Percentiles rank a stretch among this genome's conserved stretches.
These are phyloP conservation scores for Capronia epimyces DNA, from an alignment of 2,329 filamentous ascomycete species.

Conservation along the genomic window DNA sequence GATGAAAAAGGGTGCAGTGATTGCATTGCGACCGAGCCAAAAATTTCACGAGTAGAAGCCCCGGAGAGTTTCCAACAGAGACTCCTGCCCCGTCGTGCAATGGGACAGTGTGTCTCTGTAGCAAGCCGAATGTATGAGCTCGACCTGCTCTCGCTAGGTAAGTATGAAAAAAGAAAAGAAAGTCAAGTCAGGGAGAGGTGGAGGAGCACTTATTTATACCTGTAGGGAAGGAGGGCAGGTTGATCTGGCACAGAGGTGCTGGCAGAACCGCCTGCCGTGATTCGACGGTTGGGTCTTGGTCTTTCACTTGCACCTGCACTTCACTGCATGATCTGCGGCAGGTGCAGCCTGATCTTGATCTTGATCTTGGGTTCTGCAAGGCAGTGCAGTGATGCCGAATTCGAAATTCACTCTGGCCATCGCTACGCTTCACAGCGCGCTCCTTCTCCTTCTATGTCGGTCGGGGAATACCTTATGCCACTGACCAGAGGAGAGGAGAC, in stretches of 20 bases:
- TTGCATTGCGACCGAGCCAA: conserved; percentile 12
- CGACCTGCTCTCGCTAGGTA: conserved; percentile 14
- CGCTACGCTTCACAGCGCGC: too few species aligned
- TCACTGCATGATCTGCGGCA: background rate
- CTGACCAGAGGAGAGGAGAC: too few species aligned
- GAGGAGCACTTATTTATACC: conserved; percentile 11
- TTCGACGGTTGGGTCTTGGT: background rate
- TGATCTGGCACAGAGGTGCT: conserved; percentile 6
- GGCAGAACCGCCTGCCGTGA: too few species aligned
- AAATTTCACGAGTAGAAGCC: conserved; percentile 12
- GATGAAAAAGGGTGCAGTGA: conserved; percentile 13
- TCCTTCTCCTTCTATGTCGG: too few species aligned
- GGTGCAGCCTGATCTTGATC: background rate
- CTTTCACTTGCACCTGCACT: too few species aligned
- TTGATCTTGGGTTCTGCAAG: background rate
- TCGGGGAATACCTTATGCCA: too few species aligned
- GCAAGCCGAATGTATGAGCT: conserved; percentile 12
- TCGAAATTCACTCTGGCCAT: too few species aligned
- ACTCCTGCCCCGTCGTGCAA: conserved; percentile 16
- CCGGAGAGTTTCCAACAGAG: conserved; percentile 12
- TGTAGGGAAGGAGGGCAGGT: background rate
- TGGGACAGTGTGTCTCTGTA: conserved; percentile 10
- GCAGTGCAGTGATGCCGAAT: too few species aligned
- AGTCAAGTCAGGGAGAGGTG: background rate
- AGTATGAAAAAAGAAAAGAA: conserved; percentile 17